These are phyloP conservation scores for Trichothecium sympodiale DNA, from an alignment of 2,329 filamentous ascomycete species.

Conservation along the genomic window DNA sequence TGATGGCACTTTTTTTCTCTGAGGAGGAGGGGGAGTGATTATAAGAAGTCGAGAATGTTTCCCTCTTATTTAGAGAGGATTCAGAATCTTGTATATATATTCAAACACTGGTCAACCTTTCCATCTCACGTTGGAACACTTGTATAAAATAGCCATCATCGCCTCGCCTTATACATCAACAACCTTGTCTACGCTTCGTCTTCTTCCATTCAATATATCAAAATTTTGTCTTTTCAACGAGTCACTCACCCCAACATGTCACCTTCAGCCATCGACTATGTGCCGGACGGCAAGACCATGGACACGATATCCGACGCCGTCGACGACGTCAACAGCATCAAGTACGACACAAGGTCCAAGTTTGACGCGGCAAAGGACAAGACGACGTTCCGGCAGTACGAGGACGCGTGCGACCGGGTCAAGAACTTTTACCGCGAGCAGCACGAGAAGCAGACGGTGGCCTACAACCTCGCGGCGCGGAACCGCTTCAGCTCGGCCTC, in stretches of 20 bases:
- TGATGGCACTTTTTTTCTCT: no score
- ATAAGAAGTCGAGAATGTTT: no score
- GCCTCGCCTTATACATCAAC: no score
- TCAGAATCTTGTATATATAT: no score
- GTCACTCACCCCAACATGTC: constrained; percentile 11
- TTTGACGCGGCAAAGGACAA: constrained; percentile 73
- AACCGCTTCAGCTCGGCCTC: constrained; percentile 45
- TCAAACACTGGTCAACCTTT: no score
- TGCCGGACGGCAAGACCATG: constrained; percentile 20
- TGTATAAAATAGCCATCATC: no score
- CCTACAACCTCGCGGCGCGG: constrained; percentile 76
- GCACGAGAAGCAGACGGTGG: constrained; percentile 61
- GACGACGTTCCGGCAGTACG: constrained; percentile 70
- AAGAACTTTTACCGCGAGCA: constrained; percentile 76
- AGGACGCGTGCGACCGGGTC: constrained; percentile 71
- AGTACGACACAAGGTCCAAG: constrained; percentile 41
- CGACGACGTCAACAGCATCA: constrained; percentile 43
- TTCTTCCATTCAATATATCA: neutral
- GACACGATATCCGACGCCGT: constrained; percentile 37
- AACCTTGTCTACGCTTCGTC: no score
- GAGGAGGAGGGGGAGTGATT: no score
- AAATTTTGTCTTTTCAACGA: no score
- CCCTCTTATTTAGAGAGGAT: no score
- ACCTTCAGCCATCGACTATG: constrained; percentile 12
- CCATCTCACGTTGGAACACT: no score